Evolutionary conservation across 2,329 filamentous ascomycete genomes (phyloP), one percentile per base, ranked within the genome.

Genomic region (Phialophora macrospora): DNA sequence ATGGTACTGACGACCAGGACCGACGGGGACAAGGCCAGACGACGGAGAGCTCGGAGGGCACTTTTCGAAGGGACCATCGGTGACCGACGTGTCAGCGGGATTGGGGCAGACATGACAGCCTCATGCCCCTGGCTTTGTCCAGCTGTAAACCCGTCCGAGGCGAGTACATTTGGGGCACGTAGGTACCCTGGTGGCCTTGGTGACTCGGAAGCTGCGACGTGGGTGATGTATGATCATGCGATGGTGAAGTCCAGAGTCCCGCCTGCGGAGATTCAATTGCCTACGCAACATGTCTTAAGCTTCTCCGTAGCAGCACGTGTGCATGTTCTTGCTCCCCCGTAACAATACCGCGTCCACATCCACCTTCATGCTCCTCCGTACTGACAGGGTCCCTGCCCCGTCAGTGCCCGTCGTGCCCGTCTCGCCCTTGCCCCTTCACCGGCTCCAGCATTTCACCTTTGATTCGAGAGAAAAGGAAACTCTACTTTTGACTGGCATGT

Each of bases 31-130:
- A 75, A 67, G n/a, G 75, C 74, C 51, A 77, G 54, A n/a, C 71
- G 78, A 74, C 69, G 78, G 72, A 77, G 76, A 11, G 77, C 76
- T 66, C 78, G 78, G 22, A 81, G 74, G 51, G 79, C 79, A 73
- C 79, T 79, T 65, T 78, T 78, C 26, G 80, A 81, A 26, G 80
- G 80, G 44, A 80, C 76, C 41, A 67, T 51, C 11, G 65, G 49
- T 48, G 62, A 46, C 32, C 28, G 63, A 32, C 11, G 24, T 2
- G 54, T 55, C 22, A 26, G 48, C 48, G 44, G 55, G 11, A 44
- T 46, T 28, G 24, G 59, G 55, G 55, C 56, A 22, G 51, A 38
- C 66, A 68, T 68, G 51, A 28, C 28, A n/a, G 9, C 41, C 9
- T 59, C 55, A 55, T 66, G 20, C 55, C 22, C 30, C 7, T 17